Evolutionary conservation across 2,329 filamentous ascomycete genomes (phyloP), one percentile per base, ranked within the genome.

Genomic region (Talaromyces sp.): DNA sequence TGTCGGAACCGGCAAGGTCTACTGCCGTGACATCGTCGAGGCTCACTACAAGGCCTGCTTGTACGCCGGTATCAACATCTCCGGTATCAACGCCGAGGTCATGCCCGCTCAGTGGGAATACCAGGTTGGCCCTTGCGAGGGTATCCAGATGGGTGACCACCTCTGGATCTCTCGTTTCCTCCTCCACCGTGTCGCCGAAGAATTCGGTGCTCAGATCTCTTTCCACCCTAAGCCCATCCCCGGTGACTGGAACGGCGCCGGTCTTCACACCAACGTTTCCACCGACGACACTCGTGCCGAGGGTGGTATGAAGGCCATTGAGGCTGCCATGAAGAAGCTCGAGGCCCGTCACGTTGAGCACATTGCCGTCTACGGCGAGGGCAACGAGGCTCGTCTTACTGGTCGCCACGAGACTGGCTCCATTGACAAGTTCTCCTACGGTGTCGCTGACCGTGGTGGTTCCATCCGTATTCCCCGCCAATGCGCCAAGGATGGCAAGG

Each of bases 61-160:
- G 80, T 97, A 92, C 79, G 88, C 94, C 67, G 90, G 90, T 67
- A 86, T 99, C 82, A 89, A 93, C 79, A 98, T 99, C 81, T 97
- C 93, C 31, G 95, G 95, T 76, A 98, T 95, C 83, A 99, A 99
- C 81, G 95, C 95, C 70, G 95, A 99, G 86, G 95, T 99, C 76
- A 96, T 97, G 91, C 91, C 93, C 69, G 93, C 91, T 67, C 94
- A 97, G 82, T 98, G 94, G 94, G 94, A 98, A 81, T 97, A 92
- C 88, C 94, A 97, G 79, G 91, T 97, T 74, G 94, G 94, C 65
- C 94, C 94, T 69, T 96, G 92, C 82, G 80, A 83, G 63, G 94
- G 93, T 69, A 97, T 97, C 73, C 84, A 89, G 78, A 90, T 98
- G 85, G 95, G 95, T 79, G 95, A 99, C 80, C 89, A 98, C 77